These are phyloP conservation scores for Colletotrichum sp. DNA, from an alignment of 2,329 filamentous ascomycete genomes.

Conservation along the genomic window DNA sequence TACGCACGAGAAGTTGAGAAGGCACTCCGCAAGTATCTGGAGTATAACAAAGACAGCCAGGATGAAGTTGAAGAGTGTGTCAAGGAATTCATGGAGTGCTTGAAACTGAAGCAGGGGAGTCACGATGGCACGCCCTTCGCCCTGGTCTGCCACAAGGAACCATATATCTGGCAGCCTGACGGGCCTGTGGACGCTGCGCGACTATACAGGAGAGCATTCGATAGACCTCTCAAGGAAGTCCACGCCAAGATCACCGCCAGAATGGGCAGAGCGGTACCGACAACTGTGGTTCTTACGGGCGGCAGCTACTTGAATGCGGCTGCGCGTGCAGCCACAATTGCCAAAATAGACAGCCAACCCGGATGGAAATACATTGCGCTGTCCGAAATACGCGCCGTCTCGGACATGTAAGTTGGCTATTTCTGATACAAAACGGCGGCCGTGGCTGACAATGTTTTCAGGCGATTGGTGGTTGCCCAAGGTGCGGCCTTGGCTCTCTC, in stretches of 20 bases:
- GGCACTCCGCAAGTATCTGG: not conserved
- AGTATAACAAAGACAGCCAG: rapidly evolving
- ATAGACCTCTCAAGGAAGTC: not conserved
- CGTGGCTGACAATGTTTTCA: not conserved
- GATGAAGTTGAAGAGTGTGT: not conserved
- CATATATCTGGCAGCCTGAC: not conserved
- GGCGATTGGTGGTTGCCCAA: not conserved
- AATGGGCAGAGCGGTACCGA: not conserved
- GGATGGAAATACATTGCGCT: not conserved
- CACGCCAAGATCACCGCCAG: not conserved
- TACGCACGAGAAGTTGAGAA: not conserved
- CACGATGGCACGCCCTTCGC: not conserved
- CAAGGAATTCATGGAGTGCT: not conserved
- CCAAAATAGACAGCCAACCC: not conserved
- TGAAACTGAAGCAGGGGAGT: not conserved
- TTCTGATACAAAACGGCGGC: not conserved
- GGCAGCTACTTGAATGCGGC: not conserved
- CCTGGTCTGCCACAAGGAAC: not conserved
- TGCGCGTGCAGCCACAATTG: not conserved
- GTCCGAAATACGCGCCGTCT: not conserved
- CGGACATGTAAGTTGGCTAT: not conserved
- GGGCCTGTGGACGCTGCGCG: not conserved
- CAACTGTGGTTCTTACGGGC: not conserved
- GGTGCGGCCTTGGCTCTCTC: not conserved
- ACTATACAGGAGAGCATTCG: not conserved